Evolutionary conservation across 305 asterid genomes (phyloP).

Genomic region (Euphrasia arctica): DNA sequence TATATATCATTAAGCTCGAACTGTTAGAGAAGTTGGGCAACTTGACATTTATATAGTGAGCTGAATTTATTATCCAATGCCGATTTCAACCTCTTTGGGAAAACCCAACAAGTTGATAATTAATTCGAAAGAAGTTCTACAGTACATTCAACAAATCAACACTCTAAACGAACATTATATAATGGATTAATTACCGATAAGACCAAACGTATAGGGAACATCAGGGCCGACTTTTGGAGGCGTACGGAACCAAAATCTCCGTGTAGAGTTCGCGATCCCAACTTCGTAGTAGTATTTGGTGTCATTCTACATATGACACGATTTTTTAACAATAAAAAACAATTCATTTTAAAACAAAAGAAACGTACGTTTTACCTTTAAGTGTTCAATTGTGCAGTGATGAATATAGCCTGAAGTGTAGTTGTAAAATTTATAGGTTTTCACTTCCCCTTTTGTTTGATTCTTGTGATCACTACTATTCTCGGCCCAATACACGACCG

Average conservation of each 20-base stretch:
- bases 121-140: no score
- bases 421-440: constrained; percentile 47
- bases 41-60: no score
- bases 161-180: no score
- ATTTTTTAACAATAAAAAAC: no score
- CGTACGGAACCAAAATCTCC: constrained; percentile 73
- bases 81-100: no score
- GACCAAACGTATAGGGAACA: constrained; percentile 83
- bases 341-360: not conserved
- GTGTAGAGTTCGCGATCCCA: constrained; percentile 43
- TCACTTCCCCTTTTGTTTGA: constrained; percentile 42
- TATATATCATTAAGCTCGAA: not conserved
- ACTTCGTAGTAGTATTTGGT: constrained; percentile 75
- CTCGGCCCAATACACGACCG: constrained; percentile 60
- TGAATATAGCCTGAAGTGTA: constrained; percentile 85
- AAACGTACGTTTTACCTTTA: constrained; percentile 40
- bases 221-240: constrained; percentile 83
- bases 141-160: no score
- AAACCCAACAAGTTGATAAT: no score
- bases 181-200: constrained; percentile 47
- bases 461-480: constrained; percentile 31
- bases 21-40: no score
- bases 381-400: constrained; percentile 52
- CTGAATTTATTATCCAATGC: no score
- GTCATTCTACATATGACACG: constrained; percentile 37